Conservation (phyloP, 2,329 filamentous ascomycete species). For the Pseudohalonectria lignicola region DNA sequence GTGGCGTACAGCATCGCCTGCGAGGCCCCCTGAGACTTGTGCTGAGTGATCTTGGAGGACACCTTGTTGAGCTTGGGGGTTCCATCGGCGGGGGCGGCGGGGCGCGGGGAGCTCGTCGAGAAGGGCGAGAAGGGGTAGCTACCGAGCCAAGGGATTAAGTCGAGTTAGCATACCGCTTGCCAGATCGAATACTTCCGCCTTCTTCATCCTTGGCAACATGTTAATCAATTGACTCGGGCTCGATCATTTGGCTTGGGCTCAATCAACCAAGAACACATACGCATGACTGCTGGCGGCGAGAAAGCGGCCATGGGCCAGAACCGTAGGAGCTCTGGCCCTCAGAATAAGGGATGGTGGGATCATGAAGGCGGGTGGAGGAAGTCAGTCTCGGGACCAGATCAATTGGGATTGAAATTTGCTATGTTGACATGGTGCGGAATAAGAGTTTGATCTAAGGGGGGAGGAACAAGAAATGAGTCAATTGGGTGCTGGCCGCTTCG, state of each 20-base stretch:
- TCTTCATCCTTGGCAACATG: too few relatives aligned
- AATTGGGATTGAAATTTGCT: conserved; percentile 9
- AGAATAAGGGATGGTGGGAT: background rate
- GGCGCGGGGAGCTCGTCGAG: conserved; percentile 36
- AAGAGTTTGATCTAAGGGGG: too few relatives aligned
- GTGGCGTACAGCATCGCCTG: conserved; percentile 99
- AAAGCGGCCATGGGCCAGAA: conserved; percentile 6
- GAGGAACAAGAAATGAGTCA: background rate
- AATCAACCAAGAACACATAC: background rate
- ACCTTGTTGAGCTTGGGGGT: conserved; percentile 62
- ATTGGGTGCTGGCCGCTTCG: background rate
- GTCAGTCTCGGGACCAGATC: background rate
- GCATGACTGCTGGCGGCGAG: conserved; percentile 6
- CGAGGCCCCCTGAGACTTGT: conserved; percentile 94
- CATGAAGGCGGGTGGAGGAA: background rate
- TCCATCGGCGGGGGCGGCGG: conserved; percentile 32
- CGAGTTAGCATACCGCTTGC: background rate
- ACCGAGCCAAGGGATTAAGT: background rate
- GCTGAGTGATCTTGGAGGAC: conserved; percentile 80
- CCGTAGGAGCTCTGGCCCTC: conserved; percentile 10
- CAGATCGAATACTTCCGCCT: too few relatives aligned
- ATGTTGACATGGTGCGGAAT: conserved; percentile 5
- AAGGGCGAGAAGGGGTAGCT: conserved; percentile 28
- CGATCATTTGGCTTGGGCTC: too few relatives aligned
- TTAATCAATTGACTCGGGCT: too few relatives aligned